A percentile compares a stretch with the other conserved stretches of the same genome.
Evolutionary conservation across 352 stramenopile genomes (phyloP).

Genomic region (Thalassiosira ordinaria): DNA sequence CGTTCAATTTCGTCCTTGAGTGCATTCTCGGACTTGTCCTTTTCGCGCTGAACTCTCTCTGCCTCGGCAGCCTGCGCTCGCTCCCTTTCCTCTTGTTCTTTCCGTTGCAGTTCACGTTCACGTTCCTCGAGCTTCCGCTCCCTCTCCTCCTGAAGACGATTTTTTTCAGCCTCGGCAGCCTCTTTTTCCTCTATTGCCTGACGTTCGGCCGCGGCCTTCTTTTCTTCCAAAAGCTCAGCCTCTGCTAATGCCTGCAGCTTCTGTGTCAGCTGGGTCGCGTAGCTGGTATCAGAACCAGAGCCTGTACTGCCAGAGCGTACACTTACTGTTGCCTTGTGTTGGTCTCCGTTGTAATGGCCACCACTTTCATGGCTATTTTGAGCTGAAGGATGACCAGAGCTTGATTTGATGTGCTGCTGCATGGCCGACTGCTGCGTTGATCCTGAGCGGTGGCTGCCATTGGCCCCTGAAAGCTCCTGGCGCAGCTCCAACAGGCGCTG

Average conservation of each 20-base stretch:
- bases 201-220: background rate
- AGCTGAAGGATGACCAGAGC: background rate
- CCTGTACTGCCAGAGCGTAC: background rate
- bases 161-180: conserved; percentile 9
- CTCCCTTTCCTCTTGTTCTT: background rate
- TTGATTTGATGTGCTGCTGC: too few relatives aligned
- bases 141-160: conserved; percentile 2
- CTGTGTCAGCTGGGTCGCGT: conserved; percentile 24
- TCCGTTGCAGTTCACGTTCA: background rate
- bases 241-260: conserved; percentile 25
- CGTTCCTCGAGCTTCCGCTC: conserved; percentile 14
- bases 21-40: conserved; percentile 5
- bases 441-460: background rate
- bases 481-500: conserved; percentile 8
- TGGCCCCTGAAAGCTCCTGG: background rate
- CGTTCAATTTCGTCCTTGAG: conserved; percentile 28
- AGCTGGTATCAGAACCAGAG: conserved; percentile 13
- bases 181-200: conserved; percentile 1
- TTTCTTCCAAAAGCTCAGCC: too few relatives aligned
- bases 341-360: background rate
- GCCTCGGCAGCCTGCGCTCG: conserved; percentile 33
- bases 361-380: background rate
- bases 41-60: conserved; percentile 22
- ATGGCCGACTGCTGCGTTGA: background rate
- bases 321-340: too few relatives aligned